Base-by-base conservation (phyloP, 2,329 filamentous ascomycete species). In the Aspergillus aculeatus region DNA sequence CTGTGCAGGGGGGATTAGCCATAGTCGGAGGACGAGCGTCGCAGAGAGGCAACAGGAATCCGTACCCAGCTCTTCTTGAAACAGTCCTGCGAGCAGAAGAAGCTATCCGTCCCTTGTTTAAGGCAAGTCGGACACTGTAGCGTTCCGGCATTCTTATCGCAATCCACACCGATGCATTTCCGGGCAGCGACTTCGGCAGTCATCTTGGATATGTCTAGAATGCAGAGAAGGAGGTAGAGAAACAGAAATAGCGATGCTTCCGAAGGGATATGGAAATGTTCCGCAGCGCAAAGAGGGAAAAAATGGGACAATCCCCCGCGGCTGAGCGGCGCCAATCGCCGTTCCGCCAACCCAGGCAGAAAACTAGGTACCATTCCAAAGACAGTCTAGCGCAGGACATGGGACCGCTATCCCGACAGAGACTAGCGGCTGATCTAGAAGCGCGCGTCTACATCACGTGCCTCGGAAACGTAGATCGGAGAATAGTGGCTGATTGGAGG, bases 51-150 rank as follows among this genome's bases (percentile, higher is more conserved):
- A 66, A 63, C 69, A 70, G 68, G 68, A 64, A 68, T 68, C 86
- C 69, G 16, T 87, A 98, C 95, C 95, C 95, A 99, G 82, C 92
- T 99, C 77, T 88, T 89, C 84, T 97, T 98, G 81, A 99, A 99
- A 82, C 95, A 99, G 69, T 98, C 95, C 77, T 99, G 95, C 29
- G 92, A 92, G 82, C 95, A 99, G 81, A 98, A 99, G 79, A 88
- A 97, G 80, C 92, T 96, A 72, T 95, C 91, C 73, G 93, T 89
- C 56, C 89, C 91, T 49, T 93, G 81, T 79, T 96, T 97, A 71
- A 97, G 83, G 75, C 95, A 99, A 53, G 91, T 98, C 57, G 95
- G 95, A 77, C 95, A 99, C 77, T 98, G 93, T 50, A 99, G 81
- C 56, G 88, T 83, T 62, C 91, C 89, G 59, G 93, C 93, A 64